Evolutionary conservation across 805 yeast species (phyloP).

Genomic region (Barnettozyma botsteinii): DNA sequence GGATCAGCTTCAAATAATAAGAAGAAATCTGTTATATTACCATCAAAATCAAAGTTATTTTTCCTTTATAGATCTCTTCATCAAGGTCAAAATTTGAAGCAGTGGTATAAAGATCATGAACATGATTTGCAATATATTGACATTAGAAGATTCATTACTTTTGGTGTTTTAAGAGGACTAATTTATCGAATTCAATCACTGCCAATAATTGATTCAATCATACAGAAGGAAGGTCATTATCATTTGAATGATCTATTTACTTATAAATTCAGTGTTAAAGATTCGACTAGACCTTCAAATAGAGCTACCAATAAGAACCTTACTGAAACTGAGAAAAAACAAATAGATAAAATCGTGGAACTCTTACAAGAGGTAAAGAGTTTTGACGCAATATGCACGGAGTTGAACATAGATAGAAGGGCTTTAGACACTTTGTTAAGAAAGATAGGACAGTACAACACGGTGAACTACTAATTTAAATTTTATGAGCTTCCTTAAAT

Average conservation of each 20-base stretch:
- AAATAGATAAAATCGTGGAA: slow-evolving; percentile 22
- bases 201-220: slow-evolving; percentile 38
- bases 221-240: slow-evolving; percentile 13
- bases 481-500: background rate
- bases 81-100: slow-evolving; percentile 69
- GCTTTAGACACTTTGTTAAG: slow-evolving; percentile 48
- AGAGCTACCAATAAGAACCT: slow-evolving; percentile 4
- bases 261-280: slow-evolving; percentile 1
- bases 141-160: slow-evolving; percentile 75
- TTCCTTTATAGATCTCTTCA: slow-evolving; percentile 70
- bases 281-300: background rate
- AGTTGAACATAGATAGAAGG: slow-evolving; percentile 46
- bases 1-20: slow-evolving; percentile 7
- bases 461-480: slow-evolving; percentile 34
- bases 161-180: slow-evolving; percentile 78
- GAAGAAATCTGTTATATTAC: slow-evolving; percentile 32
- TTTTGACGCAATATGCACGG: slow-evolving; percentile 67
- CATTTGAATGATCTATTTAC: slow-evolving; percentile 9
- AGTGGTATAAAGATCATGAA: slow-evolving; percentile 73
- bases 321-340: slow-evolving; percentile 15
- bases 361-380: slow-evolving; percentile 47
- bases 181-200: slow-evolving; percentile 76
- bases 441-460: slow-evolving; percentile 44
- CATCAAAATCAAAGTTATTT: slow-evolving; percentile 63
- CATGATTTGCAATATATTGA: slow-evolving; percentile 61